Evolutionary conservation across 768 basidiomycete species (phyloP), one percentile per base, ranked within the genome.

Genomic region (Boletus sensibilis): DNA sequence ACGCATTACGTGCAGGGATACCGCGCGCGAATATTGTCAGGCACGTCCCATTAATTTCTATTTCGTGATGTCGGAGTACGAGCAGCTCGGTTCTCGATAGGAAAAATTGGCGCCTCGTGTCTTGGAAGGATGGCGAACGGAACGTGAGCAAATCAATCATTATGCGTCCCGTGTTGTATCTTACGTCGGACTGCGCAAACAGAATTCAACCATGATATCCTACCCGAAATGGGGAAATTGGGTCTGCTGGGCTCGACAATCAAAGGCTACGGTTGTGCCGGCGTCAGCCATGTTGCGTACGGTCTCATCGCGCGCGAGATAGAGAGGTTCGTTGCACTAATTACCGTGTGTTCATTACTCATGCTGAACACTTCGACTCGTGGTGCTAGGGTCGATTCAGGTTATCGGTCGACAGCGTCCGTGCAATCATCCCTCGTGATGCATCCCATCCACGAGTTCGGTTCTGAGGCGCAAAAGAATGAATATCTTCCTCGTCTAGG

Each of bases 361-460:
- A 33, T 29, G n/a, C 49, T 62, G 42, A 60, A 18, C 43, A 5
- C 8, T 20, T 13, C 33, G 38, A 50, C 42, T 23, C 16, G 3
- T 34, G 55, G 56, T 50, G 0, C 16, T 63, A 94, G 95, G 59
- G 86, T 98, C 38, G 96, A 99, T 69, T 98, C 95, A 3, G 96
- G 96, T 0, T 98, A 97, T 68, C 90, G 96, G 25, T 95, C 92
- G 5, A 95, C 87, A 4, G 86, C 94, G 59, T 97, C 94, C 18
- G 96, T 98, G 4, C 96, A 98, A 71, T 93, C 91, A 1, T 95
- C 93, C 20, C 83, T 99, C 27, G 93, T 96, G 13, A 99, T 99
- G 95, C 92, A 96, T 67, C 94, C 88, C 10, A 91, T 93, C 62
- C 75, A 90, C 67, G 86, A 90, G 65, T 98, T 94, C 69, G 96